Percentiles rank a stretch among this genome's conserved stretches.
These are phyloP conservation scores for Sphagnum fallax DNA, from an alignment of 228 moss, liverwort and hornwort genomes.

Conservation along the genomic window DNA sequence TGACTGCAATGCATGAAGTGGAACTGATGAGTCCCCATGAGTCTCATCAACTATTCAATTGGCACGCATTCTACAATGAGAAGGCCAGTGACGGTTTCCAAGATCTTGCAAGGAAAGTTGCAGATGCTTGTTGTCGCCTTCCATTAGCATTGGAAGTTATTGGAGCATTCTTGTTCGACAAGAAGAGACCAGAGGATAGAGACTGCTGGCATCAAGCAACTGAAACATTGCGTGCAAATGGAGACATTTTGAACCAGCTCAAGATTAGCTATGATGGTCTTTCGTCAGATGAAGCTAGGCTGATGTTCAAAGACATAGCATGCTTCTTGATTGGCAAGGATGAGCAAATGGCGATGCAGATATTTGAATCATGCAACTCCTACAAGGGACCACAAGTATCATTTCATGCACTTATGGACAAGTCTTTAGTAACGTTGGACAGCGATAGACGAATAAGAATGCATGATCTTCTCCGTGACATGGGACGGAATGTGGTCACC, in stretches of 20 bases:
- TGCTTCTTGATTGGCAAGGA: conserved; percentile 24
- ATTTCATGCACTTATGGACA: conserved; percentile 2
- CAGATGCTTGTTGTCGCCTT: conserved; percentile 9
- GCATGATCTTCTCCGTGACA: conserved; percentile 17
- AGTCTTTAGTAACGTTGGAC: conserved; percentile 15
- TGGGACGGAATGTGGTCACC: conserved; percentile 1
- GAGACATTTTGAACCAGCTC: conserved; percentile 2
- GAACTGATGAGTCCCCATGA: background rate
- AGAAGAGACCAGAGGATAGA: background rate
- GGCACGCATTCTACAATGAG: conserved; percentile 13
- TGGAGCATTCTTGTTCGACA: conserved; percentile 11
- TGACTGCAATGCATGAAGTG: conserved; percentile 4
- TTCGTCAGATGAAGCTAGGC: background rate
- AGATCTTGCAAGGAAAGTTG: conserved; percentile 8
- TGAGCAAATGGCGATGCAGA: conserved; percentile 12
- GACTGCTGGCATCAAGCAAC: conserved; percentile 13
- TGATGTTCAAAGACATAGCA: conserved; percentile 35
- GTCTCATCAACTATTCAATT: conserved; percentile 16
- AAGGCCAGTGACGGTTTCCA: background rate
- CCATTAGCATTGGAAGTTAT: conserved; percentile 22
- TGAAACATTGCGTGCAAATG: background rate
- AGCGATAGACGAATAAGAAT: conserved; percentile 5
- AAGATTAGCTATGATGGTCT: conserved; percentile 30
- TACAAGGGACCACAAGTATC: background rate
- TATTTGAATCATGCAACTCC: conserved; percentile 19